Conservation (phyloP, 2,329 filamentous ascomycete species). For the Trematosphaeria pertusa region DNA sequence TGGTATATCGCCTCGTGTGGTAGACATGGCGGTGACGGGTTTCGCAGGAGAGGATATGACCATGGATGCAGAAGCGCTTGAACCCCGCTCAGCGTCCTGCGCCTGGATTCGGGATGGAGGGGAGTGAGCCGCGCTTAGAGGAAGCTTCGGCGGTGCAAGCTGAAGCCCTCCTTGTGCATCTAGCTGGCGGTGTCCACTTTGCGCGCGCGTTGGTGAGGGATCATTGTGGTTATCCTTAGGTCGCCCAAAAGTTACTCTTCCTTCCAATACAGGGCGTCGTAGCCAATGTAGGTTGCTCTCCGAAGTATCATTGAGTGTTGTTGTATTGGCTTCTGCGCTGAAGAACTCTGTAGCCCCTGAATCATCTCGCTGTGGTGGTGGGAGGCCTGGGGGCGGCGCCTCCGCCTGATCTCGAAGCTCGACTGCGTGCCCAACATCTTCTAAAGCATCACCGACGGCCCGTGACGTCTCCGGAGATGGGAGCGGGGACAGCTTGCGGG, state of each 20-base stretch:
- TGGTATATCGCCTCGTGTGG: too few relatives aligned
- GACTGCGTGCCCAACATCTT: neutral
- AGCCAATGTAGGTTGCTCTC: constrained; percentile 31
- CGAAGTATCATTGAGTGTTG: constrained; percentile 17
- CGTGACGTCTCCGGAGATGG: constrained; percentile 11
- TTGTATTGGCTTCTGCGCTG: constrained; percentile 21
- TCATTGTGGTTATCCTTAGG: constrained; percentile 18
- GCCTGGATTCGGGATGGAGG: constrained; percentile 4
- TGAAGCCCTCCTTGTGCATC: constrained; percentile 15
- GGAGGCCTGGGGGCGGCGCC: neutral
- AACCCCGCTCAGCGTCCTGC: constrained; percentile 17
- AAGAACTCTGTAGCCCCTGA: constrained; percentile 25
- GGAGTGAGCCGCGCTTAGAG: constrained; percentile 10
- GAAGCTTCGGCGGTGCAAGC: constrained; percentile 23
- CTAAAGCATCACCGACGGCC: neutral
- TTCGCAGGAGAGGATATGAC: constrained; percentile 24
- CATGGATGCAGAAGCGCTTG: constrained; percentile 35
- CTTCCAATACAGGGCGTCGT: constrained; percentile 24
- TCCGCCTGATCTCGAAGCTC: neutral
- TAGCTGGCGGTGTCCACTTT: constrained; percentile 12
- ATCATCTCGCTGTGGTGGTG: constrained; percentile 1
- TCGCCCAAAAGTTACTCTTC: constrained; percentile 8
- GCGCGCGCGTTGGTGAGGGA: constrained; percentile 28
- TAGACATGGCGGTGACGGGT: too few relatives aligned
- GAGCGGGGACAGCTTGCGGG: neutral